Conservation (phyloP, 2,329 filamentous ascomycete species). For the Exophiala oligosperma region DNA sequence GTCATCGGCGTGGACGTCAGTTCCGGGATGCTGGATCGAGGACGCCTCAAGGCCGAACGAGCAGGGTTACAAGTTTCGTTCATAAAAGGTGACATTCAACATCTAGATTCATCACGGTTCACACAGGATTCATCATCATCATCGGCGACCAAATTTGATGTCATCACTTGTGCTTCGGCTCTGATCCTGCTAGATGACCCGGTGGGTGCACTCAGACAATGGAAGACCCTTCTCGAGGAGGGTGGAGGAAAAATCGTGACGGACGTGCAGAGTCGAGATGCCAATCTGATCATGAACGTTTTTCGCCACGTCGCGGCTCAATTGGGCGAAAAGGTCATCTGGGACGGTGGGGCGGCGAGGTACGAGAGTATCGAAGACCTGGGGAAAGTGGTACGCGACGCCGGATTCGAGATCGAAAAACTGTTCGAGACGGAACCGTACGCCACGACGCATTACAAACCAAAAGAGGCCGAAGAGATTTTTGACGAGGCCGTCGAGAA, state of each 20-base stretch:
- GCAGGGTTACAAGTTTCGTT: slow-evolving; percentile 2
- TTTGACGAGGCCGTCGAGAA: slow-evolving; percentile 6
- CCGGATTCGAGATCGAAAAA: slow-evolving; percentile 15
- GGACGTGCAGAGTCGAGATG: slow-evolving; percentile 21
- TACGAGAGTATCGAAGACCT: slow-evolving; percentile 7
- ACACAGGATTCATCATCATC: too few relatives aligned
- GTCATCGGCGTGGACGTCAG: slow-evolving; percentile 46
- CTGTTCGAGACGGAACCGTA: slow-evolving; percentile 17
- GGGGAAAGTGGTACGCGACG: slow-evolving; percentile 9
- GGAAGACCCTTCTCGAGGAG: slow-evolving; percentile 10
- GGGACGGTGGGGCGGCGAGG: slow-evolving; percentile 4
- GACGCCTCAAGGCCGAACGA: slow-evolving; percentile 22
- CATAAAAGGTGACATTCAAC: slow-evolving; percentile 13
- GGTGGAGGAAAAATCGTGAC: slow-evolving; percentile 17
- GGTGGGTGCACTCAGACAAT: slow-evolving; percentile 12
- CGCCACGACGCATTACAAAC: slow-evolving; percentile 2
- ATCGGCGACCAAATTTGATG: slow-evolving; percentile 8
- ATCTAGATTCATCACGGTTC: too few relatives aligned
- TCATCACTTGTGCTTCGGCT: slow-evolving; percentile 24
- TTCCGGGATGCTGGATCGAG: slow-evolving; percentile 42
- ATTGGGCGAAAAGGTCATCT: slow-evolving; percentile 1
- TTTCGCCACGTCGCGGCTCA: slow-evolving; percentile 9
- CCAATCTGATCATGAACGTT: slow-evolving; percentile 20
- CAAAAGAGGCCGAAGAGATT: background rate
- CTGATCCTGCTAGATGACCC: slow-evolving; percentile 19